These are phyloP conservation scores for Suhomyces kunorum DNA, from an alignment of 1,139 yeast species.

Conservation along the genomic window DNA sequence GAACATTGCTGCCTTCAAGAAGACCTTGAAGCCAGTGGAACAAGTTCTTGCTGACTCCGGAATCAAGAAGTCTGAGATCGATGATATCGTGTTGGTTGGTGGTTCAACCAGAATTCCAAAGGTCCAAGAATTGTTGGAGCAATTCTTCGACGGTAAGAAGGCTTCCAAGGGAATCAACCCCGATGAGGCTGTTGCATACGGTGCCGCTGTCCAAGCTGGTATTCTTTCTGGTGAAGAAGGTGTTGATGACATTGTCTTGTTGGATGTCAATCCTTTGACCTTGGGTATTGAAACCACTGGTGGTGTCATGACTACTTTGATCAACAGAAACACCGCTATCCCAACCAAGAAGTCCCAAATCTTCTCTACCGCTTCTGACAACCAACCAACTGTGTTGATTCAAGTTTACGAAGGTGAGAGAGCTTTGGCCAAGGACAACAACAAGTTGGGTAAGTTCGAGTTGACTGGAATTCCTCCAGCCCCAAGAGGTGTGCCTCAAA, in stretches of 20 bases:
- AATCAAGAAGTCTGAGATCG: constrained; percentile 77
- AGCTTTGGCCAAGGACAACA: constrained; percentile 49
- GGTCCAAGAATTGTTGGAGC: constrained; percentile 87
- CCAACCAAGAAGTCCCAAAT: constrained; percentile 52
- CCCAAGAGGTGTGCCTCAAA: constrained; percentile 53
- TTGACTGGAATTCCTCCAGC: constrained; percentile 52
- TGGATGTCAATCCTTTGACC: constrained; percentile 51
- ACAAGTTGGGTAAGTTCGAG: constrained; percentile 48
- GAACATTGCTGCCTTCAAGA: constrained; percentile 82
- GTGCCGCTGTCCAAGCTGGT: constrained; percentile 83
- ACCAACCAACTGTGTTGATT: constrained; percentile 50
- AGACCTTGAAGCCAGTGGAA: constrained; percentile 90
- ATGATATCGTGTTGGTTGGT: constrained; percentile 93
- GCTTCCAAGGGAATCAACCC: constrained; percentile 96
- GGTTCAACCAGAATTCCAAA: constrained; percentile 98
- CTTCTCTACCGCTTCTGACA: constrained; percentile 50
- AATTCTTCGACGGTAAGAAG: constrained; percentile 87
- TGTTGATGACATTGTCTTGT: constrained; percentile 49
- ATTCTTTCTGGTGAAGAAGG: constrained; percentile 76
- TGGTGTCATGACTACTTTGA: constrained; percentile 51
- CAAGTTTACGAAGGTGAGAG: constrained; percentile 53
- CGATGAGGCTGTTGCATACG: constrained; percentile 65
- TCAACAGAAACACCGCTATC: constrained; percentile 50
- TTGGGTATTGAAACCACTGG: constrained; percentile 53
- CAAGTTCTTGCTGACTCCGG: constrained; percentile 89